A percentile compares a stretch with the other conserved stretches of the same genome.
Evolutionary conservation across 1,139 yeast genomes (phyloP).

Genomic region (Saccharomyces hybrid): DNA sequence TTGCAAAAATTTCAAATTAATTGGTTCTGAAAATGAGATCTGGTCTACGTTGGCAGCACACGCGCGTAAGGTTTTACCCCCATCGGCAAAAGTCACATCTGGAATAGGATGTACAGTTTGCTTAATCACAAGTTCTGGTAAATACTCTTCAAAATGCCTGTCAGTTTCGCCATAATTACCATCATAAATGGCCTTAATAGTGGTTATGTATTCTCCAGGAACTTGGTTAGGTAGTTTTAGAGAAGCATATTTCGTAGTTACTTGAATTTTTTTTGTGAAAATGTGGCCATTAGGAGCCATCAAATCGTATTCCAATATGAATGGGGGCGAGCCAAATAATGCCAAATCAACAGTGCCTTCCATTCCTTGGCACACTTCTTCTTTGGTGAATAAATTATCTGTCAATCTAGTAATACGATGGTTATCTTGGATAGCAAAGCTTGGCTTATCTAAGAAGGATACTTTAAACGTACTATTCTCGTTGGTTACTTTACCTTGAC

Average conservation of each 20-base stretch:
- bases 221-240: conserved; percentile 35
- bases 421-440: conserved; percentile 34
- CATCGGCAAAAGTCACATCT: conserved; percentile 41
- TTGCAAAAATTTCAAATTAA: conserved; percentile 41
- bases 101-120: conserved; percentile 64
- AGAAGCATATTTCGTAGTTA: conserved; percentile 44
- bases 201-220: conserved; percentile 55
- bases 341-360: conserved; percentile 45
- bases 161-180: conserved; percentile 49
- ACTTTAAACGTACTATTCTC: conserved; percentile 37
- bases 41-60: conserved; percentile 49
- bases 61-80: conserved; percentile 42
- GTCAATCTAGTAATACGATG: conserved; percentile 22
- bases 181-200: conserved; percentile 59
- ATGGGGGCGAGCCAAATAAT: conserved; percentile 63
- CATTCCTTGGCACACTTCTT: conserved; percentile 41
- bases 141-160: conserved; percentile 28
- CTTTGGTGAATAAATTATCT: conserved; percentile 25
- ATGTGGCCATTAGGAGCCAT: conserved; percentile 48
- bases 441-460: conserved; percentile 52
- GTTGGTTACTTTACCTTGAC: conserved; percentile 51
- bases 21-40: conserved; percentile 37
- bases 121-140: conserved; percentile 38
- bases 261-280: conserved; percentile 36
- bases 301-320: conserved; percentile 59